Percentiles rank a stretch among this genome's conserved stretches.
These are phyloP conservation scores for Sporothrix phasma DNA, from an alignment of 2,329 filamentous ascomycete genomes.

Conservation along the genomic window DNA sequence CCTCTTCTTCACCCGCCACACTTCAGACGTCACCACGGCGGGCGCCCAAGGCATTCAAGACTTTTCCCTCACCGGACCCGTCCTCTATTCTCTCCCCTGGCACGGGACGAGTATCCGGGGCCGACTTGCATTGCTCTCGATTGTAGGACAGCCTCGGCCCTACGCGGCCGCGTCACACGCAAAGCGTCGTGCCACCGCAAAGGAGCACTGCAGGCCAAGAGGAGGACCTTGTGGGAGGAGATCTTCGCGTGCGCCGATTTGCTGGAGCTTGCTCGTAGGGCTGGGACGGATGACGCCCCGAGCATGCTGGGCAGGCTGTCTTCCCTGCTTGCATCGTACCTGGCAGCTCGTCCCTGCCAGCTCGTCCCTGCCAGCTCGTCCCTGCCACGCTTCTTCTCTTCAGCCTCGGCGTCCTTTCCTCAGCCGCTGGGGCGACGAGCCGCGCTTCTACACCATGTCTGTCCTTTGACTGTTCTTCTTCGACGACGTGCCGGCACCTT, in stretches of 20 bases:
- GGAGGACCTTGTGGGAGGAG: too few relatives aligned
- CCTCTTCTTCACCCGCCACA: not conserved
- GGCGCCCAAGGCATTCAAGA: not conserved
- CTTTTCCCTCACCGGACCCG: too few relatives aligned
- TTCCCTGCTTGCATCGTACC: not conserved
- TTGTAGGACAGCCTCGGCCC: not conserved
- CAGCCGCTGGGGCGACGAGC: slow-evolving; percentile 3
- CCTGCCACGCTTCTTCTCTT: not conserved
- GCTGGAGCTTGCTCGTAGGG: slow-evolving; percentile 6
- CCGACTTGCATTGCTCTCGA: not conserved
- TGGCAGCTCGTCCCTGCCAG: not conserved
- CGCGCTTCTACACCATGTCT: not conserved
- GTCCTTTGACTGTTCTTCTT: not conserved
- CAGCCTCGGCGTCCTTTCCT: slow-evolving; percentile 8
- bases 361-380: not conserved
- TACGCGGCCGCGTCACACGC: not conserved
- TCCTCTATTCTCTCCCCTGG: not conserved
- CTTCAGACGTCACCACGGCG: not conserved
- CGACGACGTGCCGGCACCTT: too few relatives aligned
- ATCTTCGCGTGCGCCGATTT: not conserved
- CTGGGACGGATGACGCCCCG: slow-evolving; percentile 1
- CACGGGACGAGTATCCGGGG: not conserved
- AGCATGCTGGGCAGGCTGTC: not conserved
- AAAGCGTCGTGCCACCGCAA: too few relatives aligned
- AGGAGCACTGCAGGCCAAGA: too few relatives aligned